These are phyloP conservation scores for Phytophthora syringae DNA, from an alignment of 352 stramenopile genomes.

Conservation along the genomic window DNA sequence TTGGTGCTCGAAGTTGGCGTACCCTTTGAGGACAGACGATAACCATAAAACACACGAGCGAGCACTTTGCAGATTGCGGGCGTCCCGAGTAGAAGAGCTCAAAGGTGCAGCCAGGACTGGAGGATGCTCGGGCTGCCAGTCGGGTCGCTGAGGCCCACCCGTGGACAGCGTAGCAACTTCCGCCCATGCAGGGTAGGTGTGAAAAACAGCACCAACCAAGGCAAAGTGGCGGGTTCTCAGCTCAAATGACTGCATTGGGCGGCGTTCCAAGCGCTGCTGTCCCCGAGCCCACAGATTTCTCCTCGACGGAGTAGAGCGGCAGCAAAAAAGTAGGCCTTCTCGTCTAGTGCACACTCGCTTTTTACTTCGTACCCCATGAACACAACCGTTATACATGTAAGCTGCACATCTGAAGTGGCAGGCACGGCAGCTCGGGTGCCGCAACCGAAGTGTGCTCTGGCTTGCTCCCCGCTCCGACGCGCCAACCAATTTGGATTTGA, in stretches of 20 bases:
- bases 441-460: conserved; percentile 9
- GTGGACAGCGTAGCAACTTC: no score
- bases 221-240: not conserved
- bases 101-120: conserved; percentile 11
- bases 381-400: no score
- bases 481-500: not conserved
- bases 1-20: not conserved
- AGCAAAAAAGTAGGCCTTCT: no score
- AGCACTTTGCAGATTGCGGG: conserved; percentile 10
- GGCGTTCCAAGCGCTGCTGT: not conserved
- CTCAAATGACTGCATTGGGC: not conserved
- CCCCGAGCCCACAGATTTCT: no score
- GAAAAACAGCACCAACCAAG: not conserved
- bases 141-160: conserved; percentile 13
- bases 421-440: conserved; percentile 6
- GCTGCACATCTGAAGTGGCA: no score
- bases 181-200: no score
- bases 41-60: not conserved
- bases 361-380: no score
- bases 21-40: not conserved
- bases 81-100: conserved; percentile 14
- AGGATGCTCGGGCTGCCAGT: not conserved
- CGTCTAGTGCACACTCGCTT: not conserved
- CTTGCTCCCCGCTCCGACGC: conserved; percentile 5
- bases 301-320: not conserved